Evolutionary conservation across 2,329 filamentous ascomycete species (phyloP).

Genomic region (Diaporthe vaccinii): DNA sequence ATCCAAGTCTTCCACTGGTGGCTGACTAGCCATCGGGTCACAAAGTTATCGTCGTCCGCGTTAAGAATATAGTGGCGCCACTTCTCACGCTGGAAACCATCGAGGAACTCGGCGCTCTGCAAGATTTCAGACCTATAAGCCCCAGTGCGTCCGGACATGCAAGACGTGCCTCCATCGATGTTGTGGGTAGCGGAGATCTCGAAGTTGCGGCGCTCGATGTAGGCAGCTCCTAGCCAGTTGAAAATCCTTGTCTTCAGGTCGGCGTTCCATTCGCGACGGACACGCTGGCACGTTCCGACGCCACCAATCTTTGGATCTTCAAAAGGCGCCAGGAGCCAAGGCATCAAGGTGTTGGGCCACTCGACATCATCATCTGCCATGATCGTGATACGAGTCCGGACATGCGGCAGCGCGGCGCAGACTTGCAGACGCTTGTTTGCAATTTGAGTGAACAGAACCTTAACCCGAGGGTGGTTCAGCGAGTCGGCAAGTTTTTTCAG

Average conservation of each 20-base stretch:
- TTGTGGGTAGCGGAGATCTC: conserved; percentile 96
- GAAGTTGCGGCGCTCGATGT: conserved; percentile 94
- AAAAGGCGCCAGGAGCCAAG: conserved; percentile 94
- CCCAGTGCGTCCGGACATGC: conserved; percentile 93
- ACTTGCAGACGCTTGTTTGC: conserved; percentile 97
- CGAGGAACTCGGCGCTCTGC: conserved; percentile 85
- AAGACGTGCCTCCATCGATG: conserved; percentile 95
- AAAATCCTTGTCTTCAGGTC: conserved; percentile 75
- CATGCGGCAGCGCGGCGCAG: conserved; percentile 88
- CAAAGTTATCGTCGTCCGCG: conserved; percentile 98
- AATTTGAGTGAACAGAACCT: conserved; percentile 82
- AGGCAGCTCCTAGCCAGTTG: conserved; percentile 92
- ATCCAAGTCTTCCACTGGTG: conserved; percentile 95
- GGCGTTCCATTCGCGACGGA: conserved; percentile 76
- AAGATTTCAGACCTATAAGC: conserved; percentile 92
- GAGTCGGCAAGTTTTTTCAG: conserved; percentile 77
- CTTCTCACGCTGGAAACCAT: conserved; percentile 91
- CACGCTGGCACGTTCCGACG: conserved; percentile 90
- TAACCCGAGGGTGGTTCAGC: conserved; percentile 72
- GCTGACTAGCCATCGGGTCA: conserved; percentile 94
- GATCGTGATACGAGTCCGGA: conserved; percentile 86
- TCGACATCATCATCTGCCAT: conserved; percentile 97
- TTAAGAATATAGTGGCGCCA: conserved; percentile 93
- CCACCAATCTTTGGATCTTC: conserved; percentile 87
- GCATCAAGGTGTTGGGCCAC: conserved; percentile 87